Evolutionary conservation across 2,329 filamentous ascomycete species (phyloP).

Genomic region (Exophiala alcalophila): DNA sequence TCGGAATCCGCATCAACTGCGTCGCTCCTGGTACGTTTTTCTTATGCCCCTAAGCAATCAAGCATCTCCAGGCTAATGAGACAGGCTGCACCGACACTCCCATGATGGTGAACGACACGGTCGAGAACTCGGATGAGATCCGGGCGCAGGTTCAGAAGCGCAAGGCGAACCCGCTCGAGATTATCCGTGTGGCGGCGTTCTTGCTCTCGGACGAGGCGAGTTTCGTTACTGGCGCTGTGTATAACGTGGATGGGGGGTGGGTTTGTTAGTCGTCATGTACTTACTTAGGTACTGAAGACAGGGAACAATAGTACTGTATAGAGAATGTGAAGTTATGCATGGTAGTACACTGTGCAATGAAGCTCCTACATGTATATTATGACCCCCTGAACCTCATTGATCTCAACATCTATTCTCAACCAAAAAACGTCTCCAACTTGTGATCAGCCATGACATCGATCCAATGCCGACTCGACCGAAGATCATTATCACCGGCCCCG

Average conservation of each 20-base stretch:
- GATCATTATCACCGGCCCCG: too few relatives aligned
- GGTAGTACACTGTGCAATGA: too few relatives aligned
- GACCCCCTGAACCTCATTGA: too few relatives aligned
- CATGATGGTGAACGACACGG: conserved; percentile 14
- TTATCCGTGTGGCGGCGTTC: conserved; percentile 46
- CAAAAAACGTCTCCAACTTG: conserved; percentile 19
- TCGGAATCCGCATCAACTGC: conserved; percentile 39
- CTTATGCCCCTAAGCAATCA: too few relatives aligned
- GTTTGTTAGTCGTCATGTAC: conserved; percentile 28
- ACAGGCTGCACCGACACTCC: conserved; percentile 16
- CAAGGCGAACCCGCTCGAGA: conserved; percentile 36
- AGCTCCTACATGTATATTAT: too few relatives aligned
- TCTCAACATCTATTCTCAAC: too few relatives aligned
- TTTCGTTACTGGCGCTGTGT: conserved; percentile 48
- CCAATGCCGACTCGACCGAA: conserved; percentile 15
- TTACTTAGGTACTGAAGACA: too few relatives aligned
- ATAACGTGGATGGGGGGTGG: conserved; percentile 50
- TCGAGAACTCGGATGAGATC: conserved; percentile 17
- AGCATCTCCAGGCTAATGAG: too few relatives aligned
- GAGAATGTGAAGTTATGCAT: too few relatives aligned
- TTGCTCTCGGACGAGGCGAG: conserved; percentile 47
- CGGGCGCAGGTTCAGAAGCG: conserved; percentile 31
- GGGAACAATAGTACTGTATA: too few relatives aligned
- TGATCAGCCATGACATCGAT: conserved; percentile 19
- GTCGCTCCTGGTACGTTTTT: conserved; percentile 36